Evolutionary conservation across 768 basidiomycete species (phyloP).

Genomic region (Auricularia sp.): DNA sequence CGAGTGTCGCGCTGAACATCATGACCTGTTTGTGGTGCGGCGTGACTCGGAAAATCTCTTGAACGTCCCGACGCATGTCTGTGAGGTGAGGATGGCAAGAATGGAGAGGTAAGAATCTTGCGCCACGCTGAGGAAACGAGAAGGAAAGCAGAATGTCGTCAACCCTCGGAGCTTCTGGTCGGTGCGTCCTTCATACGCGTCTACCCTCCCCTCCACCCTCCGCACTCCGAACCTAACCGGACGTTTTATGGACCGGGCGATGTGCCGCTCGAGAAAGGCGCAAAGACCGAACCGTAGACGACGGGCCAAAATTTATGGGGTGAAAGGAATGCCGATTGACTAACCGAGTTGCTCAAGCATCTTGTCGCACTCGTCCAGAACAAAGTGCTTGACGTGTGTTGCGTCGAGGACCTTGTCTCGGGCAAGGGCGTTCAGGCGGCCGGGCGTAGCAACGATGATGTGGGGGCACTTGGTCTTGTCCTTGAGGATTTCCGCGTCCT

Average conservation of each 20-base stretch:
- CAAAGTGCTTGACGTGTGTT: conserved; percentile 97
- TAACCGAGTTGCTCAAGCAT: conserved; percentile 99
- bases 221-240: not conserved
- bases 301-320: conserved; percentile 16
- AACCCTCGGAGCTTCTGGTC: conserved; percentile 3
- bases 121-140: not conserved
- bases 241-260: no score
- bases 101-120: conserved; percentile 23
- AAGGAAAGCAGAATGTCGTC: not conserved
- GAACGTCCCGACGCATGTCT: conserved; percentile 99
- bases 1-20: conserved; percentile 99
- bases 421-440: conserved; percentile 89
- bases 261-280: not conserved
- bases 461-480: conserved; percentile 98
- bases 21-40: conserved; percentile 99
- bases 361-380: conserved; percentile 99
- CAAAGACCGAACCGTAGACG: conserved; percentile 2
- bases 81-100: conserved; percentile 23
- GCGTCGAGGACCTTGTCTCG: conserved; percentile 93
- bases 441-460: conserved; percentile 96
- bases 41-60: conserved; percentile 98
- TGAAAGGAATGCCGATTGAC: conserved; percentile 35
- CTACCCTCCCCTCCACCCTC: not conserved
- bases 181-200: conserved; percentile 3
- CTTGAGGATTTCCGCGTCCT: conserved; percentile 87